These are phyloP conservation scores for Calonectria crousiana DNA, from an alignment of 2,329 filamentous ascomycete genomes.

Conservation along the genomic window DNA sequence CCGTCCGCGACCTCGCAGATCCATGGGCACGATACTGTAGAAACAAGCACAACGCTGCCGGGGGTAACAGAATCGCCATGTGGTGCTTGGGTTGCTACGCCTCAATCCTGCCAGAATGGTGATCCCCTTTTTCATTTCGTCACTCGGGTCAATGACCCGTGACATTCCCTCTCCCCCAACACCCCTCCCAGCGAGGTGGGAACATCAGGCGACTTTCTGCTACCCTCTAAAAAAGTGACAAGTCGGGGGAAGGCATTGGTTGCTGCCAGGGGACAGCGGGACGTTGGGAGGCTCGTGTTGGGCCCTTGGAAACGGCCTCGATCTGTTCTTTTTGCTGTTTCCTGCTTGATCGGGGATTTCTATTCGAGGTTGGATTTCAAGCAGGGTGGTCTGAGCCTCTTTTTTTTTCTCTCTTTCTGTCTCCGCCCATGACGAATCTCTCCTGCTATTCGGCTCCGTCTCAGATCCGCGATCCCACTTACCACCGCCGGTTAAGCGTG, in stretches of 20 bases:
- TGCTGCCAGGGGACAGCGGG: not conserved
- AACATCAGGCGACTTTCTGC: slow-evolving; percentile 26
- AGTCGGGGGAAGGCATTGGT: not conserved
- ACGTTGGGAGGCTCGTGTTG: slow-evolving; percentile 16
- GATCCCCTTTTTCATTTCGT: slow-evolving; percentile 23
- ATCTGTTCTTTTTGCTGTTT: not conserved
- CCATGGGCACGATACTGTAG: not conserved
- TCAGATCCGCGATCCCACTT: slow-evolving; percentile 6
- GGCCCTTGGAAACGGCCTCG: not conserved
- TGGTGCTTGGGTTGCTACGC: slow-evolving; percentile 3
- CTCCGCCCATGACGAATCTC: not conserved
- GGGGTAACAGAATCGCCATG: not conserved
- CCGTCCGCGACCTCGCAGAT: not conserved
- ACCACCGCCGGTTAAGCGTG: not conserved
- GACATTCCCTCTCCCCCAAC: not conserved
- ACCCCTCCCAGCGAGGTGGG: not conserved
- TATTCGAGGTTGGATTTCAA: not conserved
- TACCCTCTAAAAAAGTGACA: not conserved
- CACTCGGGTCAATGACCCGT: slow-evolving; percentile 4
- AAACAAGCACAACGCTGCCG: not conserved
- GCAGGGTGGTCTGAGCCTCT: not conserved
- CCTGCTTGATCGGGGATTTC: not conserved
- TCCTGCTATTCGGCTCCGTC: not conserved
- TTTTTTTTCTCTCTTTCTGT: not conserved
- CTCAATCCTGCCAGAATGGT: not conserved